Evolutionary conservation across 164 flowering plant species (phyloP), one percentile per base, ranked within the genome.

Genomic region (Chimonanthus praecox): DNA sequence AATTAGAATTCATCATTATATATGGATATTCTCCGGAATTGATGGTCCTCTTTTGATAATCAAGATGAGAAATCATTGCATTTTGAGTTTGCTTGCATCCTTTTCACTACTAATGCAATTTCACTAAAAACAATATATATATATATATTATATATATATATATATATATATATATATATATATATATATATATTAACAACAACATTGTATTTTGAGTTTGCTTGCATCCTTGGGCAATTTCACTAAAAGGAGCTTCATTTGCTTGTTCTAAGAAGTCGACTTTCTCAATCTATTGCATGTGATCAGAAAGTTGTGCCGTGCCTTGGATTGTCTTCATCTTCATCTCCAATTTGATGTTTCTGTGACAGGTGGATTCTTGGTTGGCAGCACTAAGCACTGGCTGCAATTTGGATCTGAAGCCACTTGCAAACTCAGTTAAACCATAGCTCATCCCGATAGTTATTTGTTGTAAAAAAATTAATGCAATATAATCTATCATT

Each of bases 351-450:
- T 46, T 9, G 15, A 8, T 66, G 7, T 10, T 18, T 50, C 64
- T 51, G 21, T 45, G 58, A 49, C 87, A 92, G 94, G 88, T 87
- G 48, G 87, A 89, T 72, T 78, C 91, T 21, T 92, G 97, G 97
- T 77, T 90, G 76, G 71, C 76, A 16, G 85, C 88, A 15, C 77
- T 92, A 72, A 79, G 64, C 47, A 49, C 63, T 2, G 87, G 85
- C 71, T 61, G 72, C 54, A 61, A 33, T 60, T 83, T 74, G 73
- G 83, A 46, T 65, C 77, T 49, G 78, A 74, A 44, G 68, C 73
- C 66, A 15, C 76, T 68, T 67, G 70, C 49, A 78, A 75, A 72
- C 64, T 47, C 45, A 10, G 69, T 45, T 16, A 54, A 69, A 6
- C 60, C 69, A 50, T 78, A 78, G 74, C 47, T 62, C 10, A 44